Percentiles rank a stretch among this genome's conserved stretches.
Conservation (phyloP, 2,329 filamentous ascomycete genomes). For the Exophiala sideris region DNA sequence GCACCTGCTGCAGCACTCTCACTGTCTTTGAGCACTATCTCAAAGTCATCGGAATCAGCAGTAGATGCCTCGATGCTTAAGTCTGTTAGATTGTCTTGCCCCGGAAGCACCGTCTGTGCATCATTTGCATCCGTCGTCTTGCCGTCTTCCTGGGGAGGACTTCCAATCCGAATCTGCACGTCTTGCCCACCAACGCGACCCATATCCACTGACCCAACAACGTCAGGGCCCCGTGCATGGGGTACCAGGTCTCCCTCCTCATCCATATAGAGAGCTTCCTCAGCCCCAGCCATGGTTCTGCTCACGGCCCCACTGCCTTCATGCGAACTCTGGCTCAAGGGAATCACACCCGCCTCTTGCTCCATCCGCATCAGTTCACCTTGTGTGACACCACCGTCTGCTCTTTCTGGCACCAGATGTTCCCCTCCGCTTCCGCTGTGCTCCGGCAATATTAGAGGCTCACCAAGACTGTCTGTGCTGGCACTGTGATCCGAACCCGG, state of each 20-base stretch:
- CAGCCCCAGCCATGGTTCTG: slow-evolving; percentile 29
- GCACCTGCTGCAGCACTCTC: slow-evolving; percentile 12
- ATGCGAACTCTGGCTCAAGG: slow-evolving; percentile 51
- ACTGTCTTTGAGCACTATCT: slow-evolving; percentile 21
- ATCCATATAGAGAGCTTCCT: slow-evolving; percentile 36
- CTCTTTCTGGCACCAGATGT: slow-evolving; percentile 33
- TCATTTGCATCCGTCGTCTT: slow-evolving; percentile 20
- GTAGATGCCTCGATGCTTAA: not conserved
- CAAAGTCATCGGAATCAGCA: slow-evolving; percentile 20
- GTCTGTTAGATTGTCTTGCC: not conserved
- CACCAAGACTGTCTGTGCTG: slow-evolving; percentile 17
- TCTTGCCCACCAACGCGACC: slow-evolving; percentile 65
- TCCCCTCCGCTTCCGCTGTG: slow-evolving; percentile 4
- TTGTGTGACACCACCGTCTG: slow-evolving; percentile 65
- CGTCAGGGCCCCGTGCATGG: slow-evolving; percentile 78
- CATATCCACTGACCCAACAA: slow-evolving; percentile 82
- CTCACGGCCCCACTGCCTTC: slow-evolving; percentile 31
- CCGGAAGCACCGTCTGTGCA: slow-evolving; percentile 21
- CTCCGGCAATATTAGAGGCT: slow-evolving; percentile 14
- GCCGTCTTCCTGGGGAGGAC: slow-evolving; percentile 15
- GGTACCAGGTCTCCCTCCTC: slow-evolving; percentile 55
- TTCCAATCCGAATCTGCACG: slow-evolving; percentile 39
- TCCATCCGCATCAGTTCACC: slow-evolving; percentile 83
- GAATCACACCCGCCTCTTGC: slow-evolving; percentile 75
- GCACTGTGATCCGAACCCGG: slow-evolving; percentile 13